phyloP scores from a whole-genome alignment of 768 basidiomycete species.

The Hygrophorus pudorinus region DNA sequence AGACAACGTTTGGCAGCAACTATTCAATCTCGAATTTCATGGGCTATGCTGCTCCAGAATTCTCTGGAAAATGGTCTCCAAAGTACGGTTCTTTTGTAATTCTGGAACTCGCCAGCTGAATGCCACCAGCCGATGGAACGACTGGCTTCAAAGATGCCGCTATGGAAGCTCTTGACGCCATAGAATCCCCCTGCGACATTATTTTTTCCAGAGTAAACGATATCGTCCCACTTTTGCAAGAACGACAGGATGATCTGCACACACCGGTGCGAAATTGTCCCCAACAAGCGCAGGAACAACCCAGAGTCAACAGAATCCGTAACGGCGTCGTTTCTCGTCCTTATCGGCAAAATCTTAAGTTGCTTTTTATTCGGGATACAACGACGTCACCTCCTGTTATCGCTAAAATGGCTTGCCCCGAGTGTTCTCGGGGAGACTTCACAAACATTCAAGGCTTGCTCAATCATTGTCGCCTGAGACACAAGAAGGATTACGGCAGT shows the following conservation, averaged over 20 bases:
- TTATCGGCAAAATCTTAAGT: not conserved
- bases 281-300: conserved; percentile 11
- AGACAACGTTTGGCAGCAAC: conserved; percentile 30
- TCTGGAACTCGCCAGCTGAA: conserved; percentile 1
- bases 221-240: conserved; percentile 16
- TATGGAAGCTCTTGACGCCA: conserved; percentile 27
- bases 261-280: conserved; percentile 10
- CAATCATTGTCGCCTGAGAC: conserved; percentile 42
- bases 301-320: not conserved
- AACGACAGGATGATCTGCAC: conserved; percentile 2
- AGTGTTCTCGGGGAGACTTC: conserved; percentile 34
- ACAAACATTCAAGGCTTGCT: conserved; percentile 43
- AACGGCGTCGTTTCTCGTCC: not conserved
- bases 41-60: conserved; percentile 35
- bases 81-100: conserved; percentile 5
- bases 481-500: conserved; percentile 40
- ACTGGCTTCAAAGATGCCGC: conserved; percentile 27
- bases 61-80: conserved; percentile 23
- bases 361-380: conserved; percentile 4
- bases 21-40: conserved; percentile 35
- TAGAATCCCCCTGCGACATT: conserved; percentile 30
- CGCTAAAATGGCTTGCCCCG: conserved; percentile 33
- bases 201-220: conserved; percentile 19
- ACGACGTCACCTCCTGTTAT: conserved; percentile 3
- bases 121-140: conserved; percentile 5